Evolutionary conservation across 352 stramenopile species (phyloP).

Genomic region (Vaucheria bursata): DNA sequence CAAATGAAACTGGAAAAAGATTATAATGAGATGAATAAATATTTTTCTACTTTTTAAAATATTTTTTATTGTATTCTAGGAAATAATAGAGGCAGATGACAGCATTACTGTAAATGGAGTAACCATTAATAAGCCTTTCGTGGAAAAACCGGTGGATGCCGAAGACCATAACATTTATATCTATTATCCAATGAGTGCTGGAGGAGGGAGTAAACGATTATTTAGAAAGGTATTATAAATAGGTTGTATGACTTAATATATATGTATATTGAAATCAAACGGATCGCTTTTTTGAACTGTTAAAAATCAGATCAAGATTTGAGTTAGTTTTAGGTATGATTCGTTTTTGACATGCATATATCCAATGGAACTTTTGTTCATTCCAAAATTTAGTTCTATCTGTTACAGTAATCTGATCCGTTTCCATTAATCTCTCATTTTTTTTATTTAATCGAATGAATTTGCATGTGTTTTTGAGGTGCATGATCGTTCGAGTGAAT

Average conservation of each 20-base stretch:
- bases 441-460: too few species aligned
- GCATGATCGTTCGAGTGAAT: slow-evolving; percentile 78
- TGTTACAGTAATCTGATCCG: too few species aligned
- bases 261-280: too few species aligned
- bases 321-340: too few species aligned
- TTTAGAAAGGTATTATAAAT: slow-evolving; percentile 99
- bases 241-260: too few species aligned
- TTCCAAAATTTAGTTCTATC: too few species aligned
- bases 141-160: slow-evolving; percentile 97
- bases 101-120: slow-evolving; percentile 72
- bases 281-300: too few species aligned
- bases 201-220: slow-evolving; percentile 93
- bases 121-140: slow-evolving; percentile 96
- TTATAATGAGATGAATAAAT: not conserved
- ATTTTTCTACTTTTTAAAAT: too few species aligned
- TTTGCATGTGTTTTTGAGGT: slow-evolving; percentile 12
- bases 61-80: slow-evolving; percentile 48
- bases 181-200: slow-evolving; percentile 95
- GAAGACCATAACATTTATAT: slow-evolving; percentile 99
- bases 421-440: too few species aligned
- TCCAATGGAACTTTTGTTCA: too few species aligned
- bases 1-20: not conserved
- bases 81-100: not conserved
- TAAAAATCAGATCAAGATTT: too few species aligned
- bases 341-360: too few species aligned